Base-by-base conservation (phyloP, 2,329 filamentous ascomycete genomes). In the Fusarium nygamai region DNA sequence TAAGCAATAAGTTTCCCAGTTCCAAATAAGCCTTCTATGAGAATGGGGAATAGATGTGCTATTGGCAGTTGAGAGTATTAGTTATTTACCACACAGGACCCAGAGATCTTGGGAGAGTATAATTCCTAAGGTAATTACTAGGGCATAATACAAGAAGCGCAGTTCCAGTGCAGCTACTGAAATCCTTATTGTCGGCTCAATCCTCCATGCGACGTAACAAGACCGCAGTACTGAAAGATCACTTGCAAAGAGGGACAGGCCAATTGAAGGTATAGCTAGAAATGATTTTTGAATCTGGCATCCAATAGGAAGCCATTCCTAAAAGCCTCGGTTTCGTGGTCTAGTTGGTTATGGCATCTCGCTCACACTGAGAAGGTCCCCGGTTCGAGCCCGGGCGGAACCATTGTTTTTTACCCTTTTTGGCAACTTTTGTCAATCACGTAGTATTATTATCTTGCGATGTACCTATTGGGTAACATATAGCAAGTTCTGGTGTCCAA, bases 181-280 rank as follows among this genome's bases (percentile, higher is more conserved):
- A 24, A 19, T n/a, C 5, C 8, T 13, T 19, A n/a, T 50, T 1
- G 6, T 33, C 33, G 5, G 8, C 29, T 14, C 22, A 3, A 1
- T 33, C 11, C 29, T 33, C 0, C 1, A 24, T 19, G 20, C 3
- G 11, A 27, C 3, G 16, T 12, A 16, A 8, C 7, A 19, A 27
- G 19, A 27, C 19, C 1, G 13, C 7, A 19, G 19, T 0, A 27
- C 20, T 17, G 13, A 8, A 12, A 20, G 0, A 6, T 11, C 1
- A 22, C 5, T 33, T 9, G 11, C 2, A 11, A 22, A 11, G 44
- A 29, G 4, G 4, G 5, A 29, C 8, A 11, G 14, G 4, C 2
- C 0, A 20, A 4, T 2, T 11, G 1, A 10, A 7, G 0, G 0
- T 29, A 46, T 62, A 46, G 2, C 0, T 0, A 3, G 0, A 4